A percentile compares a stretch with the other conserved stretches of the same genome.
Conservation (phyloP, 2,329 filamentous ascomycete genomes). For the Septoria petroselini region DNA sequence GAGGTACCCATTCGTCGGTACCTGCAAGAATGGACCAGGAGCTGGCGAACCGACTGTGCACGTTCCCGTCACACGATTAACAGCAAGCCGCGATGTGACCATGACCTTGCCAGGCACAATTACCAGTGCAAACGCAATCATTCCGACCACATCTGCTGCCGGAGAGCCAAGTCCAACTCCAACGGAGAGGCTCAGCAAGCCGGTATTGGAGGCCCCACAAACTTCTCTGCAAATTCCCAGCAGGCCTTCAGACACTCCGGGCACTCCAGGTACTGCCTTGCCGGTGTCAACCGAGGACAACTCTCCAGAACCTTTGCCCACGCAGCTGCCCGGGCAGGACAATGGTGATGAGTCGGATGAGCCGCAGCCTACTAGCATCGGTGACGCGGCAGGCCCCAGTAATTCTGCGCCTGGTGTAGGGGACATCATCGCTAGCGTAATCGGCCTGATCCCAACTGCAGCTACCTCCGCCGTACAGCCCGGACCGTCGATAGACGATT, state of each 20-base stretch:
- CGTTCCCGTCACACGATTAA: slow-evolving; percentile 5
- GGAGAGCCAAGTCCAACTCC: slow-evolving; percentile 2
- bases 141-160: neutral
- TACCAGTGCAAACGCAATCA: neutral
- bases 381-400: neutral
- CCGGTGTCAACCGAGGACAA: neutral
- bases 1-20: slow-evolving; percentile 1
- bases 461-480: neutral
- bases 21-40: neutral
- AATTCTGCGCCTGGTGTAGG: neutral
- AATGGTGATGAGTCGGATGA: neutral
- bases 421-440: slow-evolving; percentile 5
- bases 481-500: neutral
- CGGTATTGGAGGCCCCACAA: neutral
- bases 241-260: too few species aligned
- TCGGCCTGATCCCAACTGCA: slow-evolving; percentile 1
- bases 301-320: neutral
- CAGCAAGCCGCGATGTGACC: slow-evolving; percentile 3
- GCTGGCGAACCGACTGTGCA: slow-evolving; percentile 7
- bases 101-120: slow-evolving; percentile 6
- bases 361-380: neutral
- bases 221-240: neutral
- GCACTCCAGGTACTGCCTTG: neutral
- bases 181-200: neutral
- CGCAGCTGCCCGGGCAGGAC: neutral